These are phyloP conservation scores for Puccinia polysora DNA, from an alignment of 1,284 basidiomycete genomes.

Conservation along the genomic window DNA sequence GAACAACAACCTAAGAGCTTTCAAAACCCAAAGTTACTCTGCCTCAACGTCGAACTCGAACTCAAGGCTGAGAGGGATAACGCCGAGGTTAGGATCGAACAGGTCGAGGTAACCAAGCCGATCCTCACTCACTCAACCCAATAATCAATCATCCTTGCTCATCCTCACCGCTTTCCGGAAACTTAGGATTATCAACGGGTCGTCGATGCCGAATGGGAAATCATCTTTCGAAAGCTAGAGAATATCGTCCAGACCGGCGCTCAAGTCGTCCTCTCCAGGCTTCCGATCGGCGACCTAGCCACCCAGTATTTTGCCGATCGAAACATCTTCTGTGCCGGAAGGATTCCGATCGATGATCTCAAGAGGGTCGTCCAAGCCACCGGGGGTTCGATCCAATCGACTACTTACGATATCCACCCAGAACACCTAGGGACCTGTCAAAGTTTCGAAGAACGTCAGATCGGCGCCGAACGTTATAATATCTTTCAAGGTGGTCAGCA, in stretches of 20 bases:
- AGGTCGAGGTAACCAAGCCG: constrained; percentile 62
- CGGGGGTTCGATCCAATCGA: constrained; percentile 90
- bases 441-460: constrained; percentile 86
- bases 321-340: constrained; percentile 97
- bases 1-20: constrained; percentile 98
- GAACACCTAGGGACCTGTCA: constrained; percentile 88
- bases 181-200: constrained; percentile 87
- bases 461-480: constrained; percentile 96
- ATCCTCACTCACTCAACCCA: background rate
- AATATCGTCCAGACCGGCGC: constrained; percentile 95
- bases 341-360: constrained; percentile 84
- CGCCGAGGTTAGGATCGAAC: constrained; percentile 93
- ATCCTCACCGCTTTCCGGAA: background rate
- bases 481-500: constrained; percentile 82
- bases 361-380: constrained; percentile 93
- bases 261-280: constrained; percentile 93
- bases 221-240: constrained; percentile 96
- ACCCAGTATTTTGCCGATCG: constrained; percentile 99
- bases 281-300: constrained; percentile 96
- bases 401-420: constrained; percentile 78
- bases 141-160: background rate
- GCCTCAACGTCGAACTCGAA: constrained; percentile 96
- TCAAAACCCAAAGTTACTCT: constrained; percentile 79
- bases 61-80: constrained; percentile 99
- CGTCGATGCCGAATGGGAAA: constrained; percentile 99